Base-by-base conservation (phyloP, 352 stramenopile genomes). In the Globisporangium heterothallicum region DNA sequence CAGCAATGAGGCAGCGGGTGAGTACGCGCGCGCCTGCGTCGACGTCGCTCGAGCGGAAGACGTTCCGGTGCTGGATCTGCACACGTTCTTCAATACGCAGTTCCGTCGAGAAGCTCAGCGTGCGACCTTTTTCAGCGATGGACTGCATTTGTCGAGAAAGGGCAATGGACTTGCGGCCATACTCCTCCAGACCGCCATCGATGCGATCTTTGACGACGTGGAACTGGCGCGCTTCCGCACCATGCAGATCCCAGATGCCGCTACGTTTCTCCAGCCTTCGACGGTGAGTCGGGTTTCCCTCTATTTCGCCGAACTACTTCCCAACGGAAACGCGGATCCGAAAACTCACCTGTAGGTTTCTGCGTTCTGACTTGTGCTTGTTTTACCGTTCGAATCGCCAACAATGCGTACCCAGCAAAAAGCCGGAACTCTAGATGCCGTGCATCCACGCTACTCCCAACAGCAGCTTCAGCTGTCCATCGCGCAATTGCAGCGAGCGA, bases 101-200 rank as follows among this genome's bases (percentile, higher is more conserved):
- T 44, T 53, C 29, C 57, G 53, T 9, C 43, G 41, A 6, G 53
- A 46, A 18, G 26, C 34, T n/a, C 54, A 72, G 16, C 72, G 68
- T 29, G 56, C 36, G 16, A 43, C 59, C 32, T 70, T 64, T 25
- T 64, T 86, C 32, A 58, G 65, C 26, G 77, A 88, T 50, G 77
- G 77, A 3, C 61, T 86, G 26, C 77, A 88, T 56, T 70, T 88
- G 27, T 70, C 53, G n/a, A 47, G 59, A 26, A 54, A 61, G 32
- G 77, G 74, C 21, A 85, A 86, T 44, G 59, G 42, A 5, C 53
- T 84, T 32, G 60, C 85, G 24, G 59, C 72, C 38, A 30, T 72
- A 50, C 64, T 75, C 26, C 34, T 84, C 19, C 55, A 58, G 2
- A n/a, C 5, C 4, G 66, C 63, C 47, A 78, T 85, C 49, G 34